A percentile compares a stretch with the other conserved stretches of the same genome.
Evolutionary conservation across 2,329 filamentous ascomycete species (phyloP).

Genomic region (Arthrinium phaeospermum): DNA sequence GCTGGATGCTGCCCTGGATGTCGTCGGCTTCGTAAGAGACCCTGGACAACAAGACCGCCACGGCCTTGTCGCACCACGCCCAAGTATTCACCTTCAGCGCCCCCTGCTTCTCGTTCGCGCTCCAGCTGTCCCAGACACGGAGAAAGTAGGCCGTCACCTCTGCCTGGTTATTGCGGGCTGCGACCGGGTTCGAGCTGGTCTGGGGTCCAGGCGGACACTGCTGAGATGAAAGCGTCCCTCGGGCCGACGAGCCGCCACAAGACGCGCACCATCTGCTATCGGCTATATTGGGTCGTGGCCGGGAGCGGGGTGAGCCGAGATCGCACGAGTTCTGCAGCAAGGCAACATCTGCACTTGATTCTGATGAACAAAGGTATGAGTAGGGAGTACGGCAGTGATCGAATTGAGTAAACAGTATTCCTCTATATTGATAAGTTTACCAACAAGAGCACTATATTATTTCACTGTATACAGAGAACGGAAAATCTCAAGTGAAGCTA

Average conservation of each 20-base stretch:
- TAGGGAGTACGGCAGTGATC: too few relatives aligned
- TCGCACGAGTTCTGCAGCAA: too few relatives aligned
- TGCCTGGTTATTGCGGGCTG: background rate
- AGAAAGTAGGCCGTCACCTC: background rate
- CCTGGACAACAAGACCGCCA: background rate
- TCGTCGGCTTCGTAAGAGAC: background rate
- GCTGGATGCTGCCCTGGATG: background rate
- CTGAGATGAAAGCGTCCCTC: background rate
- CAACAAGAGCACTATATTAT: too few relatives aligned
- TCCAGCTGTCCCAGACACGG: slow-evolving; percentile 14
- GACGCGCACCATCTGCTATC: background rate
- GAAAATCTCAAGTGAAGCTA: too few relatives aligned
- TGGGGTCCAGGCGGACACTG: background rate
- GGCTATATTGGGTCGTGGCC: background rate
- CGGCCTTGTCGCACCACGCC: background rate
- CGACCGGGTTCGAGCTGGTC: background rate
- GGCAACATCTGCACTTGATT: too few relatives aligned
- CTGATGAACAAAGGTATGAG: too few relatives aligned
- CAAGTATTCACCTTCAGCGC: background rate
- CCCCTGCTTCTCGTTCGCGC: background rate
- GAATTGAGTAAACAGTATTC: too few relatives aligned
- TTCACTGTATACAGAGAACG: too few relatives aligned
- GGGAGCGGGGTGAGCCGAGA: too few relatives aligned
- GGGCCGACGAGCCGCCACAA: background rate
- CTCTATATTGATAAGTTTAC: too few relatives aligned